Conservation (phyloP, 805 yeast genomes). For the Myxozyma kluyveri region DNA sequence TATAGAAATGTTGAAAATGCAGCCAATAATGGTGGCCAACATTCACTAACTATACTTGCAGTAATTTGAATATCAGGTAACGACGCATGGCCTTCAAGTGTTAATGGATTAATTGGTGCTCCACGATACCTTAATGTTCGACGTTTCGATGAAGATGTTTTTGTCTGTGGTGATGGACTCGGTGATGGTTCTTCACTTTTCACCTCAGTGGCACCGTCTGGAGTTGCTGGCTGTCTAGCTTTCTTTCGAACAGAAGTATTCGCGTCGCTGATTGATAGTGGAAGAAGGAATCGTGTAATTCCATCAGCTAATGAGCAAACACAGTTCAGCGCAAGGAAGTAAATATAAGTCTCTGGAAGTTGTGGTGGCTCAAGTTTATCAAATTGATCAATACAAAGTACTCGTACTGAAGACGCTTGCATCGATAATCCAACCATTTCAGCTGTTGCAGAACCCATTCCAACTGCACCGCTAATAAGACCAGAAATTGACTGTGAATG, state of each 20-base stretch:
- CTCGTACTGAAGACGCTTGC: constrained; percentile 31
- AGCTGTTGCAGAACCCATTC: constrained; percentile 1
- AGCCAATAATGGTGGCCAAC: constrained; percentile 43
- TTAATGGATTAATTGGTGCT: constrained; percentile 27
- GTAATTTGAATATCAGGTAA: constrained; percentile 19
- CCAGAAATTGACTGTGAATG: constrained; percentile 17
- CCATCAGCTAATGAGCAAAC: constrained; percentile 64
- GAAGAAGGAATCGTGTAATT: constrained; percentile 52
- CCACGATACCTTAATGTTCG: constrained; percentile 25
- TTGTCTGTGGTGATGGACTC: not conserved
- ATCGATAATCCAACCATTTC: constrained; percentile 19
- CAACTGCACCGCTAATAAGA: constrained; percentile 18
- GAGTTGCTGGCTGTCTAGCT: constrained; percentile 4
- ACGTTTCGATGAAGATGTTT: constrained; percentile 2
- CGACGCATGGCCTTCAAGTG: constrained; percentile 24
- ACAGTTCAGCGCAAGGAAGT: constrained; percentile 55
- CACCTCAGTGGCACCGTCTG: constrained; percentile 3
- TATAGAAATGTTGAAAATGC: constrained; percentile 55
- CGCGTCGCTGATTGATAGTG: constrained; percentile 37
- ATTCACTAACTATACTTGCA: constrained; percentile 29
- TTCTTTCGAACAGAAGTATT: constrained; percentile 6
- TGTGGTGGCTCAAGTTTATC: constrained; percentile 80
- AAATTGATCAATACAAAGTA: constrained; percentile 66
- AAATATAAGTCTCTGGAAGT: constrained; percentile 59
- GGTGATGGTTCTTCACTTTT: not conserved